Evolutionary conservation across 2,329 filamentous ascomycete species (phyloP), one percentile per base, ranked within the genome.

Genomic region (Zelopaecilomyces penicillatus): DNA sequence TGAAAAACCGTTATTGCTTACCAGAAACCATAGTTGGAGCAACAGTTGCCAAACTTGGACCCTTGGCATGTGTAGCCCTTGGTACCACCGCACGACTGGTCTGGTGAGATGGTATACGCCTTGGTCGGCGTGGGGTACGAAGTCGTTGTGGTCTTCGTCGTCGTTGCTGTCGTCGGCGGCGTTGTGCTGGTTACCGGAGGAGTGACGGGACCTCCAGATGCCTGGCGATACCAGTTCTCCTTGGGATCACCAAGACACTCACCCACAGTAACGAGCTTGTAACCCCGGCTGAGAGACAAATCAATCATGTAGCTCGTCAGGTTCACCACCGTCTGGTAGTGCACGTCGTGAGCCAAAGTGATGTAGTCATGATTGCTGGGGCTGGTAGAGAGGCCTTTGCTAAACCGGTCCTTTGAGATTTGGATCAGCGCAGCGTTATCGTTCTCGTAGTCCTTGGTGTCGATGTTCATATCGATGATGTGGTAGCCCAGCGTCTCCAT

Each of bases 401-500:
- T 57, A 46, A 61, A 68, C 6, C 55, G 57, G 8, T 61, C 54
- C 50, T 76, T 68, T 44, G 68, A 70, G 29, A 63, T 57, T 47
- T 68, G 62, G 50, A 80, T 78, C 49, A 69, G 66, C 36, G 69
- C 60, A 2, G 74, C 66, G 6, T 62, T 63, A 45, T 71, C 66
- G 52, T 78, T 71, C 53, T 75, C 64, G 55, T 76, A 81, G 59
- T 82, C 78, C 50, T 79, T 74, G 11, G 78, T 82, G 56, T 82
- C 78, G 9, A 81, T 59, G 54, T 79, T 73, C 52, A 73, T 75
- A 54, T 74, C 75, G 47, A 74, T 65, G 50, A 78, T 59, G 54
- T 80, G 75, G 59, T 80, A 81, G 35, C 71, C 73, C 29, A 78
- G 56, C 27, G 52, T 51, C 3, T 50, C 55, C 52, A 71, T 52